Base-by-base conservation (phyloP, 306 rosid genomes). In the Glycyrrhiza uralensis region DNA sequence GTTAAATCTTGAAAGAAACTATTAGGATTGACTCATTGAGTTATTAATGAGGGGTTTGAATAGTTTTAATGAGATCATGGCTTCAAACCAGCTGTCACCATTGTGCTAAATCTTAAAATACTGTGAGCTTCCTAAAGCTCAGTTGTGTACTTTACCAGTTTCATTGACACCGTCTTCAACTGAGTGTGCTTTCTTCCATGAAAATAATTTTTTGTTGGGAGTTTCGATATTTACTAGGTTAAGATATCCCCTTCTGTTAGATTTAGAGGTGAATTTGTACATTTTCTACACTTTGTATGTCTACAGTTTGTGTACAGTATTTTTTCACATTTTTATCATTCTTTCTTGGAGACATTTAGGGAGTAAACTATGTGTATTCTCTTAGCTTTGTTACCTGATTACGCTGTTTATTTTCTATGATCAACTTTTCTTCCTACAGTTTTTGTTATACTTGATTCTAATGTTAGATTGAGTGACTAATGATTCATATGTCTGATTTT, bases 401-500 rank as follows among this genome's bases (percentile, higher is more conserved):
- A 17, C 52, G 17, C 55, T 18, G 1, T 72, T 46, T 56, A 22
- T 32, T 52, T 45, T 61, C 52, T 71, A 50, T 46, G 33, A 42
- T 32, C 17, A 66, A 50, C 20, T 76, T 60, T 55, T 75, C 67
- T 82, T 45, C 38, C 55, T 24, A 58, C 44, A 5, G 24, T 39
- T 22, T 65, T 77, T 67, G 69, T 70, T 83, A 15, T 19, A 51
- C 29, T 14, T 28, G 46, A 63, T 57, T 70, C 13, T 26, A 61
- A 76, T 59, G 61, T 42, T 63, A 23, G 59, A 49, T 83, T 50
- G 36, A 62, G 36, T 42, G 12, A 65, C 52, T 17, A 29, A 3
- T 44, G 35, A 71, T 29, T 44, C 71, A 9, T 45, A 19, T 65
- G 17, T 76, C 79, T 79, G 36, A 39, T 44, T 68, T 54, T 55